A percentile compares a stretch with the other conserved stretches of the same genome.
These are phyloP conservation scores for Rhinocladiella mackenziei DNA, from an alignment of 2,329 filamentous ascomycete genomes.

Conservation along the genomic window DNA sequence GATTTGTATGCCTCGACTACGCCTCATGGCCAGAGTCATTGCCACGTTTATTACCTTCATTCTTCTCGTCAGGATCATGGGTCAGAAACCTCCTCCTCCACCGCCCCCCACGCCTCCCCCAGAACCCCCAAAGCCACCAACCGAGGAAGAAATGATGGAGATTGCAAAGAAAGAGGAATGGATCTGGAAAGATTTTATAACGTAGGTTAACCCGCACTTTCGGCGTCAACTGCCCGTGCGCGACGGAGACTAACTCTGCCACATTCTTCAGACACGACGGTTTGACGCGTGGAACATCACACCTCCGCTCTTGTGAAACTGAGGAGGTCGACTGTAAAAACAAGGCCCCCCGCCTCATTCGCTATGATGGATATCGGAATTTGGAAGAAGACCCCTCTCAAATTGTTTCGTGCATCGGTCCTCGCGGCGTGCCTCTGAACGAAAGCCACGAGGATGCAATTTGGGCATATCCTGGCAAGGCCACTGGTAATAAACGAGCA, in stretches of 20 bases:
- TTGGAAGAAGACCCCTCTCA: slow-evolving; percentile 24
- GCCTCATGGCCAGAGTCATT: slow-evolving; percentile 24
- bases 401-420: slow-evolving; percentile 61
- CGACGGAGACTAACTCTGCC: background rate
- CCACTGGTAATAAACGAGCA: slow-evolving; percentile 20
- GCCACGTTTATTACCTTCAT: slow-evolving; percentile 20
- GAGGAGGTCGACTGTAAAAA: slow-evolving; percentile 27
- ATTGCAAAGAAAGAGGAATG: slow-evolving; percentile 27
- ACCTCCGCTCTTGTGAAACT: slow-evolving; percentile 25
- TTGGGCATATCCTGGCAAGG: slow-evolving; percentile 51
- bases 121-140: slow-evolving; percentile 13
- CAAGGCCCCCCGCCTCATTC: slow-evolving; percentile 26
- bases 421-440: slow-evolving; percentile 50
- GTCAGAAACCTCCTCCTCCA: slow-evolving; percentile 15
- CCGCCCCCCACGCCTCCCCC: slow-evolving; percentile 7
- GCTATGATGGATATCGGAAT: slow-evolving; percentile 28
- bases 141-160: slow-evolving; percentile 25
- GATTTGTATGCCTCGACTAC: slow-evolving; percentile 30
- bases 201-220: slow-evolving; percentile 16
- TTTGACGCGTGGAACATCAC: slow-evolving; percentile 26
- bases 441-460: slow-evolving; percentile 58
- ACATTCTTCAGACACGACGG: slow-evolving; percentile 25
- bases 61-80: slow-evolving; percentile 25
- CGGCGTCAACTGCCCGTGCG: background rate
- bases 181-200: slow-evolving; percentile 30